Conservation (phyloP, 2,329 filamentous ascomycete species). For the Lachnellula suecica region DNA sequence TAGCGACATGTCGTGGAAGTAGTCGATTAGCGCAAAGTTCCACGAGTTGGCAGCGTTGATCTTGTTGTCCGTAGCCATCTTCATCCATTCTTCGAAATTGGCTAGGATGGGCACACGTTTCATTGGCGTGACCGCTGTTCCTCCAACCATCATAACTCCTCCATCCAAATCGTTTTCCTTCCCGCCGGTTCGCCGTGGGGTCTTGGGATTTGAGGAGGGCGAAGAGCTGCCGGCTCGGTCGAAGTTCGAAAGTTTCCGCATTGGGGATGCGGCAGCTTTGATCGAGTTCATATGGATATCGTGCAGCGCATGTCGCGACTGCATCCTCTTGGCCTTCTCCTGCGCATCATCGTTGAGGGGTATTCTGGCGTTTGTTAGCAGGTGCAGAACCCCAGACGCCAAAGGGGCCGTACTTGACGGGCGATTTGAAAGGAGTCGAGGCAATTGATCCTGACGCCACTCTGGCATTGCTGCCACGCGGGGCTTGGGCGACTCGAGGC, state of each 20-base stretch:
- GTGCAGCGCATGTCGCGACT: constrained; percentile 84
- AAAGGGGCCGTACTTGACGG: constrained; percentile 32
- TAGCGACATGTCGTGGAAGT: constrained; percentile 98
- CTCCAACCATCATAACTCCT: constrained; percentile 65
- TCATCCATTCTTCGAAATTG: constrained; percentile 99
- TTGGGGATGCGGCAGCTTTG: constrained; percentile 75
- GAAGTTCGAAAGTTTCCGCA: constrained; percentile 61
- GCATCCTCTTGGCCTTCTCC: constrained; percentile 85
- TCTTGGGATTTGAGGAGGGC: constrained; percentile 56
- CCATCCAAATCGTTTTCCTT: constrained; percentile 49
- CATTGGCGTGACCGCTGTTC: constrained; percentile 85
- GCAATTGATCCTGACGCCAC: constrained; percentile 37
- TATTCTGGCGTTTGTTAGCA: constrained; percentile 56
- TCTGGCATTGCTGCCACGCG: constrained; percentile 38
- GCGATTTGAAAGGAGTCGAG: constrained; percentile 34
- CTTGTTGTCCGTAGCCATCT: constrained; percentile 99
- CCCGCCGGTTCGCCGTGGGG: constrained; percentile 43
- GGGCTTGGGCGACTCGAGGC: constrained; percentile 54
- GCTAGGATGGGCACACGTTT: constrained; percentile 93
- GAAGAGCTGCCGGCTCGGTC: constrained; percentile 58
- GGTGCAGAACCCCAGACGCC: not conserved
- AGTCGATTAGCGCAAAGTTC: constrained; percentile 99
- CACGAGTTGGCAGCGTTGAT: constrained; percentile 98
- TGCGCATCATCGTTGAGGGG: constrained; percentile 93
- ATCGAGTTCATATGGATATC: constrained; percentile 92